A percentile compares a stretch with the other conserved stretches of the same genome.
Conservation (phyloP, 495 filamentous ascomycete genomes). For the Jackrogersella multiformis region DNA sequence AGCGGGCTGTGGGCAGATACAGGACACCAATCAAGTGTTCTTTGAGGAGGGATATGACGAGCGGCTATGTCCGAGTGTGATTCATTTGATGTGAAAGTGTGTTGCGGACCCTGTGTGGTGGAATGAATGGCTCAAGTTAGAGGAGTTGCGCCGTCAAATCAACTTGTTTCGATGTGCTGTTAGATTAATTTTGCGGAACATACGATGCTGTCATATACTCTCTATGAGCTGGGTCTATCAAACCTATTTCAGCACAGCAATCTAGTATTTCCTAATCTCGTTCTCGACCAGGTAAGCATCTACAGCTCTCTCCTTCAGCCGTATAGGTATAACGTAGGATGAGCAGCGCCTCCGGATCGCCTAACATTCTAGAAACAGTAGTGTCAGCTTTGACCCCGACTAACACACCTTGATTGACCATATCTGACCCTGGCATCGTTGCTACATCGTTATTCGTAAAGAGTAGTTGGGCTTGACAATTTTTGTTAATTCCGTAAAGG, state of each 20-base stretch:
- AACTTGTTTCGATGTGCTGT: constrained; percentile 5
- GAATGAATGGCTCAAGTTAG: constrained; percentile 11
- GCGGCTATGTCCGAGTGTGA: constrained; percentile 8
- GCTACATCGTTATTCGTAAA: constrained; percentile 1
- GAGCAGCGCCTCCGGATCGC: constrained; percentile 1
- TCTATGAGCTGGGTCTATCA: constrained; percentile 1
- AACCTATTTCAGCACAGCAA: neutral
- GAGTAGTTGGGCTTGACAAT: constrained; percentile 3
- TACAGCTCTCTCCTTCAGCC: constrained; percentile 2
- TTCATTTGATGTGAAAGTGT: constrained; percentile 5
- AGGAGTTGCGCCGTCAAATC: constrained; percentile 12
- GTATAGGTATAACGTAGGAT: constrained; percentile 10
- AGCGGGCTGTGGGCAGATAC: constrained; percentile 7
- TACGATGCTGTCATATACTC: constrained; percentile 15
- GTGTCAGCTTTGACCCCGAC: constrained; percentile 6
- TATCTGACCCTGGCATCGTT: neutral
- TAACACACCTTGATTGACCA: neutral
- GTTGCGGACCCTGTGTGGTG: neutral
- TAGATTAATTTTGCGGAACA: constrained; percentile 8
- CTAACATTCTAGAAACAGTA: constrained; percentile 7
- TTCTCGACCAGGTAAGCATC: constrained; percentile 1
- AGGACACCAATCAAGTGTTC: constrained; percentile 8
- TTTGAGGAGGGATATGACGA: constrained; percentile 1
- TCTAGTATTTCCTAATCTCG: constrained; percentile 6
- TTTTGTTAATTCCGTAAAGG: constrained; percentile 2